Evolutionary conservation across 495 filamentous ascomycete species (phyloP).

Genomic region (Xylaria nigripes): DNA sequence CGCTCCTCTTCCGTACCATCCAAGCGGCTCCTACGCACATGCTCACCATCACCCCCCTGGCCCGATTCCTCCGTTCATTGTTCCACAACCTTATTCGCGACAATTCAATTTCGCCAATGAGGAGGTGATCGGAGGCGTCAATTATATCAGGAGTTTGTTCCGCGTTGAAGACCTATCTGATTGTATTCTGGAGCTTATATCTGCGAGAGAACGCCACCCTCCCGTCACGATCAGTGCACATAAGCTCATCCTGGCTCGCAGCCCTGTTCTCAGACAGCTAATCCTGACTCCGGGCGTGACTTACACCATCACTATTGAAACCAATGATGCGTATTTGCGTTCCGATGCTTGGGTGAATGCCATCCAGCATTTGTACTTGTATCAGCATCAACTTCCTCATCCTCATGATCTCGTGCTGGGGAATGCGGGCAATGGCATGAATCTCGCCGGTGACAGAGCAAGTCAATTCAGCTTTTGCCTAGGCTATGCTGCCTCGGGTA

Average conservation of each 20-base stretch:
- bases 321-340: constrained; percentile 40
- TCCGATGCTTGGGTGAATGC: constrained; percentile 41
- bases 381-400: constrained; percentile 36
- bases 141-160: constrained; percentile 32
- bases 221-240: constrained; percentile 40
- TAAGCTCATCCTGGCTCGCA: constrained; percentile 45
- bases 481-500: constrained; percentile 45
- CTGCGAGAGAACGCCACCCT: constrained; percentile 28
- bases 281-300: constrained; percentile 23
- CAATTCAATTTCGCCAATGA: constrained; percentile 23
- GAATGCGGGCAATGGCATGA: constrained; percentile 11
- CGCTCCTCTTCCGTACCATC: constrained; percentile 19
- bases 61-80: constrained; percentile 19
- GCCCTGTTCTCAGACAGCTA: constrained; percentile 33
- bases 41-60: constrained; percentile 13
- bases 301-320: constrained; percentile 35
- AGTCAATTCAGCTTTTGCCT: constrained; percentile 43
- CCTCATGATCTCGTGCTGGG: constrained; percentile 14
- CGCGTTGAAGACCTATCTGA: constrained; percentile 37
- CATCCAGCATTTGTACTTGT: constrained; percentile 40
- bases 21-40: constrained; percentile 26
- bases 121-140: constrained; percentile 27
- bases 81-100: constrained; percentile 9
- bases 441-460: constrained; percentile 20
- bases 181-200: constrained; percentile 41